These are phyloP conservation scores for Talaromyces piceae DNA, from an alignment of 2,329 filamentous ascomycete species.

Conservation along the genomic window DNA sequence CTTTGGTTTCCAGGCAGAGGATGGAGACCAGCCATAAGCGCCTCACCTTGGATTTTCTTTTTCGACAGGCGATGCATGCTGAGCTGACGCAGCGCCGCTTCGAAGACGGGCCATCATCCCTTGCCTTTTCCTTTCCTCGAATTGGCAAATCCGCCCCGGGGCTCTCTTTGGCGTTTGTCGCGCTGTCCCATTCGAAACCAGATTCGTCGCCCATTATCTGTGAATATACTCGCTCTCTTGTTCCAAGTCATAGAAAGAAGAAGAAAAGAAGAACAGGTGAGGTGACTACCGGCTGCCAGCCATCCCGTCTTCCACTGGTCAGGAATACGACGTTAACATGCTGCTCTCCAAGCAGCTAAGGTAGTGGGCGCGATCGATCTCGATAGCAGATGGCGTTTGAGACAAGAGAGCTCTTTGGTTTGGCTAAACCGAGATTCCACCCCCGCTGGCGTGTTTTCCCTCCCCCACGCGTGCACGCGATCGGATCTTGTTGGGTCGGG, in stretches of 20 bases:
- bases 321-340: background rate
- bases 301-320: background rate
- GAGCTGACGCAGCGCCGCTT: constrained; percentile 76
- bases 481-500: background rate
- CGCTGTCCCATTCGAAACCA: constrained; percentile 4
- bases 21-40: background rate
- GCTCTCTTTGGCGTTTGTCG: constrained; percentile 6
- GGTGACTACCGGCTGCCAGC: background rate
- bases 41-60: constrained; percentile 63
- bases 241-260: background rate
- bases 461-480: background rate
- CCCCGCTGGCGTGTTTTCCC: background rate
- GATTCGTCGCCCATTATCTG: constrained; percentile 7
- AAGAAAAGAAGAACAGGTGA: too few species aligned
- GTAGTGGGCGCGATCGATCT: background rate
- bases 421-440: background rate
- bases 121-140: constrained; percentile 24
- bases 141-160: constrained; percentile 5
- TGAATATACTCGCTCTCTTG: background rate
- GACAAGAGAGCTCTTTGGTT: background rate
- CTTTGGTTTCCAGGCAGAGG: background rate
- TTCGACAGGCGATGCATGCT: constrained; percentile 73
- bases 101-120: constrained; percentile 23
- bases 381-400: background rate
- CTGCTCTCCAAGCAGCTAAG: background rate